These are phyloP conservation scores for Tetrahymena borealis DNA, from an alignment of 73 alveolate genomes.

Conservation along the genomic window DNA sequence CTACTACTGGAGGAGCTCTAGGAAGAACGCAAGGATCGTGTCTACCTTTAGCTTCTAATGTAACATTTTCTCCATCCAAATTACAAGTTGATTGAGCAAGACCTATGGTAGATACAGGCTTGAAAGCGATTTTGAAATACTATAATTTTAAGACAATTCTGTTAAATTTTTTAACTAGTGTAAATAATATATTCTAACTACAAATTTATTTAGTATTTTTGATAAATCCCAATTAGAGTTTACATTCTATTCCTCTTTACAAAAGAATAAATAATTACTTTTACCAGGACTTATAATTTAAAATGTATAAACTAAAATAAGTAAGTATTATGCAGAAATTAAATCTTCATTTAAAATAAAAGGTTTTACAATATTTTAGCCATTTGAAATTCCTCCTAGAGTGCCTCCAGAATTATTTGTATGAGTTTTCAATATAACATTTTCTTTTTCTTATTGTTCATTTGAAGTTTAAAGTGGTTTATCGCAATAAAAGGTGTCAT, in stretches of 20 bases:
- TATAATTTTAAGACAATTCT: not conserved
- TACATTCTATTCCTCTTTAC: too few relatives aligned
- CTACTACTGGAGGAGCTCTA: slow-evolving; percentile 82
- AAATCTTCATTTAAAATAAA: too few relatives aligned
- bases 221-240: too few relatives aligned
- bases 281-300: too few relatives aligned
- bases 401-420: slow-evolving; percentile 72
- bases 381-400: slow-evolving; percentile 70
- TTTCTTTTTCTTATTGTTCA: slow-evolving; percentile 5
- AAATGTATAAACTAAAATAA: too few relatives aligned
- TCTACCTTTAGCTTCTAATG: slow-evolving; percentile 69
- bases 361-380: slow-evolving; percentile 20
- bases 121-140: slow-evolving; percentile 72
- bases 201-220: too few relatives aligned
- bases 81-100: slow-evolving; percentile 46
- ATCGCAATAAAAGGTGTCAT: slow-evolving; percentile 53
- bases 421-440: not conserved
- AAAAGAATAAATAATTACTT: too few relatives aligned
- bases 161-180: not conserved
- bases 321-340: too few relatives aligned
- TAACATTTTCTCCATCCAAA: slow-evolving; percentile 55
- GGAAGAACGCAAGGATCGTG: slow-evolving; percentile 89
- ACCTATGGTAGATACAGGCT: slow-evolving; percentile 81
- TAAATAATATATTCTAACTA: not conserved
- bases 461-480: not conserved